Evolutionary conservation across 345 rosid species (phyloP).

Genomic region (Boechera divaricarpa): DNA sequence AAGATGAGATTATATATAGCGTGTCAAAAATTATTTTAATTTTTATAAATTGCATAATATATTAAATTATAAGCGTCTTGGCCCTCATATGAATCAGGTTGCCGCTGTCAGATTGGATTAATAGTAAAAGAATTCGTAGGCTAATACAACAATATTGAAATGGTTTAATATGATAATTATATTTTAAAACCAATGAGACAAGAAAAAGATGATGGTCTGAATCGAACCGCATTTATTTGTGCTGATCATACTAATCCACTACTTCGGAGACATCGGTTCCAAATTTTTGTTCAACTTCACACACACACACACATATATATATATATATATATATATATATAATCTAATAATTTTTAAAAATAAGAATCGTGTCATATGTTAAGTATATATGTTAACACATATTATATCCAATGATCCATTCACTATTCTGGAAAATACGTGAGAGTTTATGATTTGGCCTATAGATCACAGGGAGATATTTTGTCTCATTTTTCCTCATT

Average conservation of each 20-base stretch:
- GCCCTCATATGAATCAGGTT: too few relatives aligned
- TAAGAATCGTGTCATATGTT: too few relatives aligned
- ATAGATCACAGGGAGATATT: neutral
- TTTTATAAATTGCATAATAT: too few relatives aligned
- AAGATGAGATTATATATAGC: too few relatives aligned
- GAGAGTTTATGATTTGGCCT: neutral
- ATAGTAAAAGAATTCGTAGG: conserved; percentile 1
- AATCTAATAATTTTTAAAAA: too few relatives aligned
- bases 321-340: neutral
- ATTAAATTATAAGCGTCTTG: too few relatives aligned
- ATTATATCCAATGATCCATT: neutral
- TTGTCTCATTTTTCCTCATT: neutral
- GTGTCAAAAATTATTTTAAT: neutral
- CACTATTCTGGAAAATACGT: neutral
- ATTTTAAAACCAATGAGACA: conserved; percentile 39
- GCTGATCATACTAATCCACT: conserved; percentile 46
- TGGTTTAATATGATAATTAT: conserved; percentile 17
- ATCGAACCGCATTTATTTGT: conserved; percentile 61
- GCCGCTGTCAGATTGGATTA: too few relatives aligned
- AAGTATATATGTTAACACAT: too few relatives aligned
- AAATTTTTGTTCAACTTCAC: conserved; percentile 9
- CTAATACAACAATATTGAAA: conserved; percentile 27
- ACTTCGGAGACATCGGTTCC: conserved; percentile 22
- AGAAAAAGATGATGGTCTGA: conserved; percentile 57
- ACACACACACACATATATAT: neutral